These are phyloP conservation scores for Wickerhamomyces canadensis DNA, from an alignment of 805 yeast genomes.

Conservation along the genomic window DNA sequence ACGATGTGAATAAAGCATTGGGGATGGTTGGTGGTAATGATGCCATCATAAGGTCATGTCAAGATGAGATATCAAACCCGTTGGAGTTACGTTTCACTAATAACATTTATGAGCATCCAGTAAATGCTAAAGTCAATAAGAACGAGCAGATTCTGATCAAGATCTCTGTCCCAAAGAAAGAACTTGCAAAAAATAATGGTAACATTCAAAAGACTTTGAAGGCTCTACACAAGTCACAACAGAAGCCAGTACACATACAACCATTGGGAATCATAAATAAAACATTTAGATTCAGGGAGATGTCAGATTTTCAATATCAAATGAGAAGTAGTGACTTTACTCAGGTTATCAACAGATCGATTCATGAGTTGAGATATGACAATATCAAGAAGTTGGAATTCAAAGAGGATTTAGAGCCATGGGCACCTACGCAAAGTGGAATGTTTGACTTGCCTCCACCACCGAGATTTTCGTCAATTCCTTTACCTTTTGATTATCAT, in stretches of 20 bases:
- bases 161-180: slow-evolving; percentile 52
- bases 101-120: slow-evolving; percentile 50
- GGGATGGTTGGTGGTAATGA: slow-evolving; percentile 61
- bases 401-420: slow-evolving; percentile 31
- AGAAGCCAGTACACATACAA: slow-evolving; percentile 36
- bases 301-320: slow-evolving; percentile 81
- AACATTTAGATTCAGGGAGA: slow-evolving; percentile 72
- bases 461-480: slow-evolving; percentile 70
- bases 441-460: slow-evolving; percentile 73
- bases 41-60: slow-evolving; percentile 26
- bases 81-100: slow-evolving; percentile 36
- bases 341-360: slow-evolving; percentile 31
- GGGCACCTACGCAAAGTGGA: slow-evolving; percentile 19
- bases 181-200: slow-evolving; percentile 36
- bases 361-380: slow-evolving; percentile 36
- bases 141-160: slow-evolving; percentile 56
- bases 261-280: slow-evolving; percentile 67
- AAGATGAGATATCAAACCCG: slow-evolving; percentile 26
- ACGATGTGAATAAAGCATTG: slow-evolving; percentile 57
- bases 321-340: slow-evolving; percentile 53
- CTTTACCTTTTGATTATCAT: slow-evolving; percentile 71
- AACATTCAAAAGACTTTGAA: slow-evolving; percentile 38
- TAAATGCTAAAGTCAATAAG: slow-evolving; percentile 45
- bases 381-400: slow-evolving; percentile 35
- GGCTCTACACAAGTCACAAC: slow-evolving; percentile 25